phyloP scores from a whole-genome alignment of 2,329 filamentous ascomycete genomes.

The Zymoseptoria passerinii region DNA sequence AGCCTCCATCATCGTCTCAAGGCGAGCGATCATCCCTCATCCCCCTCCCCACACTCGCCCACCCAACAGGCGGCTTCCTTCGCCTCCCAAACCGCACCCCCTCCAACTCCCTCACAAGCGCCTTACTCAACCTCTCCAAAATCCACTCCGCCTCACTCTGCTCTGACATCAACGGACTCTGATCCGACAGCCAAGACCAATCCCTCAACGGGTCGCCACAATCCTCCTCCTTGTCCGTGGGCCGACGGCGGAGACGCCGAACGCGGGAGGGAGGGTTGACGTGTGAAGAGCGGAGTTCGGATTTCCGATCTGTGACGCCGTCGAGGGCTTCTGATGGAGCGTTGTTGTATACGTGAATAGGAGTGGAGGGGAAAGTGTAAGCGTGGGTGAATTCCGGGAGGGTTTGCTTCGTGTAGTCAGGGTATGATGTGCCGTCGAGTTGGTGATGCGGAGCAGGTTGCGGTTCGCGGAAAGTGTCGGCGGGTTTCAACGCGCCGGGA shows the following conservation, averaged over 20 bases:
- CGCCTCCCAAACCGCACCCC: conserved; percentile 21
- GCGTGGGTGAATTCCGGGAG: neutral
- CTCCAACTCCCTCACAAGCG: conserved; percentile 46
- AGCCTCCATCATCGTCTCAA: neutral
- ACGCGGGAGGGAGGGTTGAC: neutral
- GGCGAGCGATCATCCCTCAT: neutral
- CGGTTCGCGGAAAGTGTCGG: neutral
- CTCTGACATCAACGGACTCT: conserved; percentile 61
- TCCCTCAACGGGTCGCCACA: conserved; percentile 24
- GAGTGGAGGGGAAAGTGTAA: neutral
- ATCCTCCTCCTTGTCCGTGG: conserved; percentile 1
- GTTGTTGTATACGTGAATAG: neutral
- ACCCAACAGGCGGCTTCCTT: conserved; percentile 24
- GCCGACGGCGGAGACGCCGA: neutral
- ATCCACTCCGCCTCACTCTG: conserved; percentile 67
- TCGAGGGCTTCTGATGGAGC: conserved; percentile 7
- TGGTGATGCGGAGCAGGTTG: no score
- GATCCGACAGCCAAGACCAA: conserved; percentile 67
- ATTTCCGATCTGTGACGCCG: conserved; percentile 18
- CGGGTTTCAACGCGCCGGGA: neutral
- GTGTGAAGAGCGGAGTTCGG: neutral
- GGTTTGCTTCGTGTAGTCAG: neutral
- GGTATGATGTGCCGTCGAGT: neutral
- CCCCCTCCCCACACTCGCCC: conserved; percentile 15
- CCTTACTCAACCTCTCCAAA: conserved; percentile 53